phyloP scores from a whole-genome alignment of 352 stramenopile genomes.

The Globisporangium nagaii region DNA sequence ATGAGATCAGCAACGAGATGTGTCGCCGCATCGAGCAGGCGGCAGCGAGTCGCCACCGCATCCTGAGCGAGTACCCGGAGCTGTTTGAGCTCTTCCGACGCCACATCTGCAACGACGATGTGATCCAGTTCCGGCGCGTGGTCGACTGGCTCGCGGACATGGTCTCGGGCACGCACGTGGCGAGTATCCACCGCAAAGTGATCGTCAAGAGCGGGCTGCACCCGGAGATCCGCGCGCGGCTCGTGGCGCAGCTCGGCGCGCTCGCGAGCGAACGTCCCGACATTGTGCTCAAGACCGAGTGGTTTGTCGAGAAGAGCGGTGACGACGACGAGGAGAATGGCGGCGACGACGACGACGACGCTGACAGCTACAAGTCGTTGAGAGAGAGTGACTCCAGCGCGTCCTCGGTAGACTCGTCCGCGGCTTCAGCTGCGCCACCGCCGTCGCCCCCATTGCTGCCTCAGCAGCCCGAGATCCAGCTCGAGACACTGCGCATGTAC shows the following conservation, averaged over 20 bases:
- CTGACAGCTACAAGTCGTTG: constrained; percentile 9
- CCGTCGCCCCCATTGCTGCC: neutral
- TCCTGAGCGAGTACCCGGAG: constrained; percentile 52
- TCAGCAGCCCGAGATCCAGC: constrained; percentile 9
- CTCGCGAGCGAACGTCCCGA: constrained; percentile 52
- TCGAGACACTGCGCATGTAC: constrained; percentile 71
- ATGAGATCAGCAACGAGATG: constrained; percentile 66
- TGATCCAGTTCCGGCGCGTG: constrained; percentile 60
- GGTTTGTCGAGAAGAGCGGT: constrained; percentile 39
- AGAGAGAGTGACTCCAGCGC: constrained; percentile 1
- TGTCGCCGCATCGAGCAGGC: constrained; percentile 57
- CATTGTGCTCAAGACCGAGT: constrained; percentile 66
- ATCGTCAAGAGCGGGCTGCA: constrained; percentile 71
- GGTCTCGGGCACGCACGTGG: constrained; percentile 41
- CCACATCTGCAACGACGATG: constrained; percentile 68
- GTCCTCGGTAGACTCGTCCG: neutral
- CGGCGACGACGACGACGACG: constrained; percentile 9
- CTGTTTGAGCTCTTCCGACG: constrained; percentile 63
- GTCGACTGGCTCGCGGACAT: constrained; percentile 71
- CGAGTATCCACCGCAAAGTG: constrained; percentile 52
- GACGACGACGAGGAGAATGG: constrained; percentile 27
- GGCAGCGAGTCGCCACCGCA: constrained; percentile 41
- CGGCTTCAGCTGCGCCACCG: too few relatives aligned
- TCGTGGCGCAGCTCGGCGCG: constrained; percentile 54
- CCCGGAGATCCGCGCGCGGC: constrained; percentile 62